A percentile compares a stretch with the other conserved stretches of the same genome.
Evolutionary conservation across 208 protist species (phyloP).

Genomic region (Kentomonas sorsogonicus): DNA sequence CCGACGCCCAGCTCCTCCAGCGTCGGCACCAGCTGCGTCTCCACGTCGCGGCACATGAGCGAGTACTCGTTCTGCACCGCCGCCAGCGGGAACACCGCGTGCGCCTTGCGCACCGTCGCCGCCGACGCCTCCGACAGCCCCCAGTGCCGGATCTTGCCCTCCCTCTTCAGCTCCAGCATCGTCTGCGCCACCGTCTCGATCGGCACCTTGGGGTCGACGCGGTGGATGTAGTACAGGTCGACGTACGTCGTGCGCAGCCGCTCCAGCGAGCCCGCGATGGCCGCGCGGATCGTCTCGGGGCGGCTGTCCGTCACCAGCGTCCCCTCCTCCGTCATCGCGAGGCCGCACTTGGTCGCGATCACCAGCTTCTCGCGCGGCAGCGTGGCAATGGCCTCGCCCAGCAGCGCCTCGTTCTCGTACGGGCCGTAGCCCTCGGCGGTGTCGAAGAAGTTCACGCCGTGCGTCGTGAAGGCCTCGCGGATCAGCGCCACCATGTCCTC

Average conservation of each 20-base stretch:
- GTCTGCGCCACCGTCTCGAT: conserved; percentile 27
- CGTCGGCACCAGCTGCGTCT: conserved; percentile 20
- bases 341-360: conserved; percentile 29
- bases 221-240: conserved; percentile 44
- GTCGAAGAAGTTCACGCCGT: conserved; percentile 36
- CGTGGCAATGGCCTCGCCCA: conserved; percentile 20
- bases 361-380: conserved; percentile 22
- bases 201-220: conserved; percentile 22
- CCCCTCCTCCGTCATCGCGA: conserved; percentile 11
- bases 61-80: conserved; percentile 37
- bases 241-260: conserved; percentile 30
- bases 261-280: conserved; percentile 33
- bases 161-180: conserved; percentile 28
- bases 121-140: conserved; percentile 21
- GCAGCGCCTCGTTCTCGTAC: conserved; percentile 24
- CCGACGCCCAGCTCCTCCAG: conserved; percentile 32
- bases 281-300: conserved; percentile 16
- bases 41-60: conserved; percentile 19
- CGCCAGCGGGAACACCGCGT: conserved; percentile 27
- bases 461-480: conserved; percentile 18
- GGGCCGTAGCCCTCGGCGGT: conserved; percentile 32
- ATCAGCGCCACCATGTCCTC: conserved; percentile 19
- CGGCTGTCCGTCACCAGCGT: conserved; percentile 7
- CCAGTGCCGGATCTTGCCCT: conserved; percentile 36
- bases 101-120: conserved; percentile 20